A percentile compares a stretch with the other conserved stretches of the same genome.
Evolutionary conservation across 75 land plant species (phyloP).

Genomic region (Selaginella moellendorffii): DNA sequence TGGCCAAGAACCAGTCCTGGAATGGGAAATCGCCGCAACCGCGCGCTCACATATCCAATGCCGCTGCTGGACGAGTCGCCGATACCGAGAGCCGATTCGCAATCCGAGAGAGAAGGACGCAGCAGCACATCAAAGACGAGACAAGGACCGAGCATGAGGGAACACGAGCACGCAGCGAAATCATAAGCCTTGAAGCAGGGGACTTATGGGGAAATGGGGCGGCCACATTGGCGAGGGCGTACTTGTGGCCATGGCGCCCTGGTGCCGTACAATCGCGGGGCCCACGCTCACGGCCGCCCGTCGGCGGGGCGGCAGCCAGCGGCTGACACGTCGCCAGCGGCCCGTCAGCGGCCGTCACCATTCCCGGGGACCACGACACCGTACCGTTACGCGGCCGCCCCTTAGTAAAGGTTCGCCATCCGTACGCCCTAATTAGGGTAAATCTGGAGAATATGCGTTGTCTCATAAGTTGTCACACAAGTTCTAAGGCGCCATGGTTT

Average conservation of each 20-base stretch:
- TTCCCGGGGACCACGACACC: too few relatives aligned
- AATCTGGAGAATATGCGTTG: not conserved
- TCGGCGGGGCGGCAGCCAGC: too few relatives aligned
- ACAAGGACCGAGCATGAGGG: not conserved
- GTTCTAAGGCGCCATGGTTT: not conserved
- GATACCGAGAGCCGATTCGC: not conserved
- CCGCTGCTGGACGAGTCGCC: too few relatives aligned
- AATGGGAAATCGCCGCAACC: too few relatives aligned
- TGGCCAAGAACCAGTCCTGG: too few relatives aligned
- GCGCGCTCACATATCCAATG: too few relatives aligned
- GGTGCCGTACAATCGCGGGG: not conserved
- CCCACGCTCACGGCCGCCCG: too few relatives aligned
- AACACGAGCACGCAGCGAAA: not conserved
- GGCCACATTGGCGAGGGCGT: not conserved
- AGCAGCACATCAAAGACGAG: not conserved
- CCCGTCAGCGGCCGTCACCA: too few relatives aligned
- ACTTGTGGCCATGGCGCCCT: not conserved
- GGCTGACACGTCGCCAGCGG: too few relatives aligned
- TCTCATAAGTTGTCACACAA: not conserved
- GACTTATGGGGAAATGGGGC: not conserved
- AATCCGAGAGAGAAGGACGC: not conserved
- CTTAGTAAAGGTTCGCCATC: too few relatives aligned
- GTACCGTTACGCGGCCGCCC: not conserved
- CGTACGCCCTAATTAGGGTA: too few relatives aligned
- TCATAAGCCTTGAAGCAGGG: constrained; percentile 1